These are phyloP conservation scores for Cryptococcus sp. DNA, from an alignment of 1,284 basidiomycete genomes.

Conservation along the genomic window DNA sequence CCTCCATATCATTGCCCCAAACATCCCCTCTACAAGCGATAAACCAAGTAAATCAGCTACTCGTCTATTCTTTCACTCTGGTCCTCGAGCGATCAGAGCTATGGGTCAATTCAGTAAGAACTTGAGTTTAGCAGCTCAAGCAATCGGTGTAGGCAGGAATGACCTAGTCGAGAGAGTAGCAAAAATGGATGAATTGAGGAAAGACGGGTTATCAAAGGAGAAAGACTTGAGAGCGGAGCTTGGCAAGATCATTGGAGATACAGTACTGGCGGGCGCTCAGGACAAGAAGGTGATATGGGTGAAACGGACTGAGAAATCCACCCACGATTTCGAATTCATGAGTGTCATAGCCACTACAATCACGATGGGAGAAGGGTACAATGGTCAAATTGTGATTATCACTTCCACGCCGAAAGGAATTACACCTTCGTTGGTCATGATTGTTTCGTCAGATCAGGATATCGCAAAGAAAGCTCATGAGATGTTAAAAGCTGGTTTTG, in stretches of 20 bases:
- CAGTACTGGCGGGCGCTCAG: constrained; percentile 41
- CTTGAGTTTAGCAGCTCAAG: constrained; percentile 57
- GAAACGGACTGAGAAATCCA: constrained; percentile 16
- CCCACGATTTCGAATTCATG: constrained; percentile 43
- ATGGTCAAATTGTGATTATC: constrained; percentile 53
- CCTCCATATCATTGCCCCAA: constrained; percentile 45
- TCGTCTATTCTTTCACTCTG: constrained; percentile 73
- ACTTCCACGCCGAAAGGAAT: constrained; percentile 25
- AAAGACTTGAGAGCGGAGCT: constrained; percentile 65
- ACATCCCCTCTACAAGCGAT: constrained; percentile 49
- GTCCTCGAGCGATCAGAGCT: constrained; percentile 64
- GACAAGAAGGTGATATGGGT: constrained; percentile 4
- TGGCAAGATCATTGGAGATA: constrained; percentile 56
- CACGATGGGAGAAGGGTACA: constrained; percentile 56
- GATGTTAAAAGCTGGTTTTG: constrained; percentile 28
- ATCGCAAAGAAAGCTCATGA: constrained; percentile 46
- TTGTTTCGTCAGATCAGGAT: constrained; percentile 59
- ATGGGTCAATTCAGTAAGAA: constrained; percentile 57
- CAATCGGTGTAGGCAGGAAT: constrained; percentile 53
- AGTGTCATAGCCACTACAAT: constrained; percentile 39
- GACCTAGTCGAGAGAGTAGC: constrained; percentile 59
- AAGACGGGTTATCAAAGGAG: constrained; percentile 59
- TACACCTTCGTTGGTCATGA: constrained; percentile 52
- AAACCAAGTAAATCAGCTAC: constrained; percentile 55
- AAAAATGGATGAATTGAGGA: constrained; percentile 57